Base-by-base conservation (phyloP, 1,139 yeast genomes). In the Candida tropicalis region DNA sequence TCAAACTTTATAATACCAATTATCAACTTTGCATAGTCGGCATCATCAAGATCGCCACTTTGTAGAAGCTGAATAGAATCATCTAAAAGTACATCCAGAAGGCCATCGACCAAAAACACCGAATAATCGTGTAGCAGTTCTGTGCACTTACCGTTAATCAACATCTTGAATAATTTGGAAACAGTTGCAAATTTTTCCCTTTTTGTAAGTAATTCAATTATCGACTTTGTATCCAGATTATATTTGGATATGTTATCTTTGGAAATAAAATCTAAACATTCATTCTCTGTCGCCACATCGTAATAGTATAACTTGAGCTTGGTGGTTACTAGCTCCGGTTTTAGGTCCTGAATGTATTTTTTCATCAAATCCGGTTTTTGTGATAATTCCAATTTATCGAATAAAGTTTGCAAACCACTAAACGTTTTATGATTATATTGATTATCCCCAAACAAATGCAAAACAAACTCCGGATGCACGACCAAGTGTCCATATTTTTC, bases 1-100 rank as follows among this genome's bases (percentile, higher is more conserved):
- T 64, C 60, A 1, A 62, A 32, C 41, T 66, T 59, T 4, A 73
- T 49, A 1, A 71, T 52, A 37, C 64, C 68, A 11, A 73, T 48
- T 3, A 73, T 55, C 32, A 41, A 26, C 24, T 43, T 43, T 4
- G 43, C 44, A 26, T 50, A 50, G 5, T 50, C 47, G 15, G 35
- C 32, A 1, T 48, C 53, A 3, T 38, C 35, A 8, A 50, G 44
- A 2, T 15, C 23, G 9, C 41, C 50, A 3, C 40, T 15, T 11
- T 40, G 16, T 8, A 50, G 38, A 11, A 50, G 40, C 1, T 28
- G 12, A 4, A 41, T 12, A 10, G 49, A 42, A 26, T 39, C 41
- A 7, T 43, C 46, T 1, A 49, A 28, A 5, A 39, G 22, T 2
- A 18, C 53, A 49, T 39, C 51, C 58, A 22, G 63, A 52, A 49